phyloP scores from a whole-genome alignment of 108 stramenopile genomes.

The Bacterosira constricta region DNA sequence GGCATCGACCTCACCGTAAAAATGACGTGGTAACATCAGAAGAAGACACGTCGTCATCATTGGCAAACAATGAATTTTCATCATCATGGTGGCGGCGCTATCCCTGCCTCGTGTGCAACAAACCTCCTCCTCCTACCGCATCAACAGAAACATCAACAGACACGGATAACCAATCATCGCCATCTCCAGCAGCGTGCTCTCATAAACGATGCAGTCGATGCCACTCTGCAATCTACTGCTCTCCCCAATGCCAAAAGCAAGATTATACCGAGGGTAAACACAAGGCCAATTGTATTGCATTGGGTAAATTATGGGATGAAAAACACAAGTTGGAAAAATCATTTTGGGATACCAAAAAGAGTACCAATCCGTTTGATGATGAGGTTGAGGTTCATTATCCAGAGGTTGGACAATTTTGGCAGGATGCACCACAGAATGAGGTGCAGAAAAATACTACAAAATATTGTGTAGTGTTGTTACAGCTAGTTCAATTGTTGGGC shows the following conservation, averaged over 20 bases:
- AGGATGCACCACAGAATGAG: slow-evolving; percentile 12
- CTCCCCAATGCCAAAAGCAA: slow-evolving; percentile 22
- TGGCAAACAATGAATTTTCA: not conserved
- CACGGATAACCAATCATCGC: not conserved
- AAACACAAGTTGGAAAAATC: slow-evolving; percentile 17
- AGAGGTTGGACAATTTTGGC: slow-evolving; percentile 38
- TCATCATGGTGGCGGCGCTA: slow-evolving; percentile 28
- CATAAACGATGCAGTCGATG: slow-evolving; percentile 40
- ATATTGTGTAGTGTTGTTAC: slow-evolving; percentile 32
- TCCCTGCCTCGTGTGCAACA: slow-evolving; percentile 43
- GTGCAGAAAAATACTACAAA: slow-evolving; percentile 1
- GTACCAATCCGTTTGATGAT: slow-evolving; percentile 39
- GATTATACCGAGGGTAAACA: slow-evolving; percentile 31
- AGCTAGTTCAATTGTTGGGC: slow-evolving; percentile 39
- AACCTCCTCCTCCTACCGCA: not conserved
- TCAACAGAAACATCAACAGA: not conserved
- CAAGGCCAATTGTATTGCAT: slow-evolving; percentile 17
- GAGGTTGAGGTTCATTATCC: slow-evolving; percentile 15
- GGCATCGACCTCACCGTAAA: slow-evolving; percentile 15
- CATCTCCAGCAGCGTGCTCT: not conserved
- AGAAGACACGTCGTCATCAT: not conserved
- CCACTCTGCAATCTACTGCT: slow-evolving; percentile 38
- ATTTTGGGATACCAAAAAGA: slow-evolving; percentile 12
- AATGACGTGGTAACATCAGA: slow-evolving; percentile 19
- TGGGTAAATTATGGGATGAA: slow-evolving; percentile 35